Percentiles rank a stretch among this genome's conserved stretches.
Conservation (phyloP, 2,329 filamentous ascomycete genomes). For the Trichoderma brevicompactum region DNA sequence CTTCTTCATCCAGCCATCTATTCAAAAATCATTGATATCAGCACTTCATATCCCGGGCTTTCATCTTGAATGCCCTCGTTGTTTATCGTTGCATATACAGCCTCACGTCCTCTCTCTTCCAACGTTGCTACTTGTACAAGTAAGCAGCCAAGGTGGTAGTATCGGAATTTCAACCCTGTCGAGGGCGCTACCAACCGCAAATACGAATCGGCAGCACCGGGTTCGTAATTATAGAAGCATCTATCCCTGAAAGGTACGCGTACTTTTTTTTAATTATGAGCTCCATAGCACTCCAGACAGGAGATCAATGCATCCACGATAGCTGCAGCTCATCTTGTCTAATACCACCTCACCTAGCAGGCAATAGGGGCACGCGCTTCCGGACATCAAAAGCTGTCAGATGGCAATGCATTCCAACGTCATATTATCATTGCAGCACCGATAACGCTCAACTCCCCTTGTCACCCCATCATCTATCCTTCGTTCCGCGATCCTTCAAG, state of each 20-base stretch:
- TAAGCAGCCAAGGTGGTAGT: background rate
- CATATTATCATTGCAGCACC: background rate
- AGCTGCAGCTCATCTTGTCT: conserved; percentile 17
- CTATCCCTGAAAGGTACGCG: conserved; percentile 19
- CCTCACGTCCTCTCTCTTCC: background rate
- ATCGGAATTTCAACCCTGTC: conserved; percentile 6
- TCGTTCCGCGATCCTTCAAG: background rate
- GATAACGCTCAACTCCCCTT: background rate
- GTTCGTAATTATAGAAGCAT: background rate
- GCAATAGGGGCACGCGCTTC: conserved; percentile 23
- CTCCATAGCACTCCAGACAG: conserved; percentile 8
- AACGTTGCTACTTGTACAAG: too few species aligned
- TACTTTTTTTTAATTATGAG: background rate
- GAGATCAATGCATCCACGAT: background rate
- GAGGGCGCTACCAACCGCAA: background rate
- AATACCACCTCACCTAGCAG: background rate
- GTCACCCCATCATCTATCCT: background rate
- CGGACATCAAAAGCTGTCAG: background rate
- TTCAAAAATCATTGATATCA: too few species aligned
- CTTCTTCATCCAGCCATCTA: too few species aligned
- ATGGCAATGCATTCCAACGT: conserved; percentile 14
- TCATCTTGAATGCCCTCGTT: too few species aligned
- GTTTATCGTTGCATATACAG: too few species aligned
- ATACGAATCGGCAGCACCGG: conserved; percentile 15
- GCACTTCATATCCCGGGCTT: too few species aligned